Conservation (phyloP, 2,329 filamentous ascomycete genomes). For the Lecanicillium sp. region DNA sequence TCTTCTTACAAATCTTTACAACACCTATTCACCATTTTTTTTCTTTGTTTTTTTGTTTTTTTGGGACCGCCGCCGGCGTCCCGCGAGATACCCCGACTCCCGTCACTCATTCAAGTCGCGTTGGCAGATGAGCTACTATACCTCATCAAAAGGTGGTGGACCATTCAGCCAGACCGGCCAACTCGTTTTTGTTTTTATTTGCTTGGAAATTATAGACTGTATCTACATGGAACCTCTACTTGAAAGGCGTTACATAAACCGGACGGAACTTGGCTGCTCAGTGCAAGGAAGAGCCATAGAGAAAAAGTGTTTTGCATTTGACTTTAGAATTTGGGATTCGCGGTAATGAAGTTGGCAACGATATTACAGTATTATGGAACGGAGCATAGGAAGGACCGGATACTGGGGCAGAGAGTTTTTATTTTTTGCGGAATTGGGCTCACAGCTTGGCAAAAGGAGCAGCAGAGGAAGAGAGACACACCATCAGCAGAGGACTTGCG, state of each 20-base stretch:
- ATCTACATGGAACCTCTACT: neutral
- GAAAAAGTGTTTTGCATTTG: constrained; percentile 5
- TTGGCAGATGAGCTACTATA: constrained; percentile 3
- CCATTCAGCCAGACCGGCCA: neutral
- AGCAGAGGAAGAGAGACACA: too few species aligned
- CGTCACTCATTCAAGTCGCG: constrained; percentile 20
- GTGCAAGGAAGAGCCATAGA: constrained; percentile 12
- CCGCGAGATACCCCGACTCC: constrained; percentile 24
- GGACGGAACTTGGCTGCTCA: constrained; percentile 12
- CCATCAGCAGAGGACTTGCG: too few species aligned
- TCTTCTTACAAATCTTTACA: constrained; percentile 9
- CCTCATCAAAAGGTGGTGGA: constrained; percentile 15
- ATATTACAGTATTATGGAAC: neutral
- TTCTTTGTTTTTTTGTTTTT: constrained; percentile 14
- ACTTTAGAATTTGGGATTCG: neutral
- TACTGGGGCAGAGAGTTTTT: too few species aligned
- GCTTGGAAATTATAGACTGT: constrained; percentile 11
- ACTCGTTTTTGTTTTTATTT: neutral
- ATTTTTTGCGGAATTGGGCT: too few species aligned
- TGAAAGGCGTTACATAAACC: constrained; percentile 7
- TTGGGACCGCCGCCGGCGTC: neutral
- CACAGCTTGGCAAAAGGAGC: too few species aligned
- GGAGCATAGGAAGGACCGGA: neutral
- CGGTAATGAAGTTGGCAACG: constrained; percentile 2
- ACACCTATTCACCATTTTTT: constrained; percentile 24